A percentile compares a stretch with the other conserved stretches of the same genome.
Conservation (phyloP, 2,329 filamentous ascomycete species). For the Amauroascus verrucosus region DNA sequence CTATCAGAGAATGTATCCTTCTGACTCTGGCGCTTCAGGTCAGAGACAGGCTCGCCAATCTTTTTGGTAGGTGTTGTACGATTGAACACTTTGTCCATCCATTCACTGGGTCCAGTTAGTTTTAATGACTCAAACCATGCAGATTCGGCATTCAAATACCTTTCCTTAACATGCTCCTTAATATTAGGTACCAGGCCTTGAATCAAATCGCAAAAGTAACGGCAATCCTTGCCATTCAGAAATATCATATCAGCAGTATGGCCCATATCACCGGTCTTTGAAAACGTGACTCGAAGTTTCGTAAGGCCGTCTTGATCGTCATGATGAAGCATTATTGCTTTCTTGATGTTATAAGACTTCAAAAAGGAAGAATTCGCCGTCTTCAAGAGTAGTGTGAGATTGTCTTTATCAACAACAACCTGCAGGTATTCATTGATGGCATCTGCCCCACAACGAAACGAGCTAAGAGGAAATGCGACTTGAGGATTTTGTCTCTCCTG, state of each 20-base stretch:
- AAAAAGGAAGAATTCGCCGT: neutral
- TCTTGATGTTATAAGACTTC: constrained; percentile 14
- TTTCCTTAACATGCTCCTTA: neutral
- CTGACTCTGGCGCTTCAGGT: constrained; percentile 24
- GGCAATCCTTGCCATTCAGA: neutral
- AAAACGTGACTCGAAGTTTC: constrained; percentile 25
- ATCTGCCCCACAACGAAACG: constrained; percentile 4
- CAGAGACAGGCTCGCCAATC: constrained; percentile 11
- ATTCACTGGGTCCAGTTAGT: constrained; percentile 20
- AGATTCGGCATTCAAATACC: neutral
- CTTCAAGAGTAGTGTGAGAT: neutral
- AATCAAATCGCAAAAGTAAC: constrained; percentile 6
- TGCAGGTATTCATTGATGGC: neutral
- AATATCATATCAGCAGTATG: constrained; percentile 10
- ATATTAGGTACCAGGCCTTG: neutral
- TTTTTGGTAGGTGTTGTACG: neutral
- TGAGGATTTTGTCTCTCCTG: neutral
- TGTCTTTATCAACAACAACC: constrained; percentile 3
- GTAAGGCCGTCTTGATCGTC: constrained; percentile 18
- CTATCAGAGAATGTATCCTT: neutral
- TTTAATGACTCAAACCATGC: neutral
- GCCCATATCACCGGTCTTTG: constrained; percentile 11
- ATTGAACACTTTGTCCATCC: constrained; percentile 24
- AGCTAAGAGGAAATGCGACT: constrained; percentile 2
- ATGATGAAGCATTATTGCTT: constrained; percentile 18